Evolutionary conservation across 2,329 filamentous ascomycete species (phyloP).

Genomic region (Nemania sp.): DNA sequence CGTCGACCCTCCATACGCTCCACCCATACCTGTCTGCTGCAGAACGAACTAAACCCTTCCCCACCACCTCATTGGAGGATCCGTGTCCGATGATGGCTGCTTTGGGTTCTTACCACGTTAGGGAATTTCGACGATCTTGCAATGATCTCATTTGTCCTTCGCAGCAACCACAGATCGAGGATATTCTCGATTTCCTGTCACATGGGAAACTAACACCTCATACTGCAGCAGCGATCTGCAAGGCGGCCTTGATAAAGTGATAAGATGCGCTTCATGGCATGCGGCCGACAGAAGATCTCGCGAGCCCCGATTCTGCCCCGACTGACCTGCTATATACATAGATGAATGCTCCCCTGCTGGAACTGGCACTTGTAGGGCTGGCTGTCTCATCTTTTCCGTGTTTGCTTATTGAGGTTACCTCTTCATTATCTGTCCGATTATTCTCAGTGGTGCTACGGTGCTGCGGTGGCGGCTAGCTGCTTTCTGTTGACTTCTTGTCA

Average conservation of each 20-base stretch:
- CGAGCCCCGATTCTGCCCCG: too few relatives aligned
- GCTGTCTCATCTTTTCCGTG: not conserved
- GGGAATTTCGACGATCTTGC: constrained; percentile 12
- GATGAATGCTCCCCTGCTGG: not conserved
- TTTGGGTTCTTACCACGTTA: constrained; percentile 10
- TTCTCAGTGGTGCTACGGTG: not conserved
- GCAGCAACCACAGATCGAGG: not conserved
- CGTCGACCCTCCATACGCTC: too few relatives aligned
- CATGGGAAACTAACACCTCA: constrained; percentile 27
- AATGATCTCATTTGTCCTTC: constrained; percentile 31
- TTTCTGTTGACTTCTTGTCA: not conserved
- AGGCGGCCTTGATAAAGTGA: constrained; percentile 7
- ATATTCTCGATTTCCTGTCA: constrained; percentile 18
- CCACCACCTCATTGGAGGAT: not conserved
- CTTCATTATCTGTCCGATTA: not conserved
- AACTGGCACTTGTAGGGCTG: not conserved
- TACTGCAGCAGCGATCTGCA: constrained; percentile 25
- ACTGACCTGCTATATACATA: too few relatives aligned
- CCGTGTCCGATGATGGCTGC: not conserved
- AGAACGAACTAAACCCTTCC: not conserved
- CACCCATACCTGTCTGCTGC: not conserved
- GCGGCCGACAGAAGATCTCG: constrained; percentile 6
- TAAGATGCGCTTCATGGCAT: not conserved
- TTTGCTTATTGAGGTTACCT: not conserved
- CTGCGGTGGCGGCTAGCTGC: not conserved